These are phyloP conservation scores for Talaromyces wortmannii DNA, from an alignment of 495 filamentous ascomycete species.

Conservation along the genomic window DNA sequence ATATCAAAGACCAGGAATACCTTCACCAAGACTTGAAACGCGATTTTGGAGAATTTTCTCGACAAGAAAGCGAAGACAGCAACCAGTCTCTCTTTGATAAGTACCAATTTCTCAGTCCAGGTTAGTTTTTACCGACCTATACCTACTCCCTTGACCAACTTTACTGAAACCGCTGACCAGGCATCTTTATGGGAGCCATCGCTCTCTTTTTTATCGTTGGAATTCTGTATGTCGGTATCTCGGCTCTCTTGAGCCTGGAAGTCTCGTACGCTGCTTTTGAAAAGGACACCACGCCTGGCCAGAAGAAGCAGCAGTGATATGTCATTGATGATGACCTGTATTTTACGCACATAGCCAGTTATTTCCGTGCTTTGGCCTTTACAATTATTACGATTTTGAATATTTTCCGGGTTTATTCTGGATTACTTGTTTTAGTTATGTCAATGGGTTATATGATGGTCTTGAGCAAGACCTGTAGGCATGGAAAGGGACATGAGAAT, in stretches of 20 bases:
- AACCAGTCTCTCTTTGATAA: slow-evolving; percentile 70
- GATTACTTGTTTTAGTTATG: too few species aligned
- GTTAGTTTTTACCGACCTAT: slow-evolving; percentile 20
- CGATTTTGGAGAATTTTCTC: slow-evolving; percentile 33
- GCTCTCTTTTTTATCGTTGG: slow-evolving; percentile 59
- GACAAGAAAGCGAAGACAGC: slow-evolving; percentile 18
- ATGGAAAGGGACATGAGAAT: too few species aligned
- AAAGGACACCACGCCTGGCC: slow-evolving; percentile 83
- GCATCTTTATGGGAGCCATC: slow-evolving; percentile 77
- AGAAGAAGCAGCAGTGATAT: slow-evolving; percentile 73
- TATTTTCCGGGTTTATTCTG: not conserved
- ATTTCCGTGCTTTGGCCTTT: not conserved
- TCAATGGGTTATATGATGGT: too few species aligned
- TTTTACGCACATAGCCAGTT: not conserved
- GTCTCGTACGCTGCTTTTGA: slow-evolving; percentile 93
- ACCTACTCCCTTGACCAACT: not conserved
- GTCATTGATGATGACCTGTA: slow-evolving; percentile 2
- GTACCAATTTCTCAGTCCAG: slow-evolving; percentile 85
- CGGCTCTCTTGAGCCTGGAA: slow-evolving; percentile 69
- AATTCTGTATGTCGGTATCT: slow-evolving; percentile 72
- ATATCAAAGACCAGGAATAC: slow-evolving; percentile 38
- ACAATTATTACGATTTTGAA: not conserved
- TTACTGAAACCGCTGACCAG: slow-evolving; percentile 26
- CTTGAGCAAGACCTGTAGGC: too few species aligned
- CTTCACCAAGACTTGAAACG: slow-evolving; percentile 56